Evolutionary conservation across 495 filamentous ascomycete species (phyloP).

Genomic region (Hypoxylon perforatum): DNA sequence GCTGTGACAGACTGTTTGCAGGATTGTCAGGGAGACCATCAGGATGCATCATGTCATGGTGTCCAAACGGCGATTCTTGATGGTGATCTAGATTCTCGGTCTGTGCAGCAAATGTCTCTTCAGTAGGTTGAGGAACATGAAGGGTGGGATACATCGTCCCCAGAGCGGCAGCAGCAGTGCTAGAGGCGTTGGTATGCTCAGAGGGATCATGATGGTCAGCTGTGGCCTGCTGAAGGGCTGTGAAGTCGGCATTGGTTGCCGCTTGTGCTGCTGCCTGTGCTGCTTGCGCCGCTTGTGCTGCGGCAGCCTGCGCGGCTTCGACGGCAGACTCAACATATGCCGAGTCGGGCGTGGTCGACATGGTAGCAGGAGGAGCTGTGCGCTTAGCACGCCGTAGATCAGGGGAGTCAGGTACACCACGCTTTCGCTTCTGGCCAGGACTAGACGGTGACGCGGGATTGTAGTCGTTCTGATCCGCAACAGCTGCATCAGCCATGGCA

Average conservation of each 20-base stretch:
- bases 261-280: conserved; percentile 58
- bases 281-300: conserved; percentile 54
- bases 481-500: conserved; percentile 57
- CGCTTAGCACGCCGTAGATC: conserved; percentile 59
- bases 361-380: conserved; percentile 51
- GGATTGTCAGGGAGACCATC: conserved; percentile 54
- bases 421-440: conserved; percentile 60
- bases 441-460: conserved; percentile 43
- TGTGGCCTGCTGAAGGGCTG: conserved; percentile 58
- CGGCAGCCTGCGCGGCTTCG: conserved; percentile 55
- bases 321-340: conserved; percentile 59
- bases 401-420: conserved; percentile 52
- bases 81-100: conserved; percentile 48
- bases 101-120: conserved; percentile 71
- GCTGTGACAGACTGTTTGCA: conserved; percentile 37
- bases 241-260: conserved; percentile 58
- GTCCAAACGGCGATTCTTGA: conserved; percentile 43
- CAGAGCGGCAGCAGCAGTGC: conserved; percentile 75
- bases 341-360: conserved; percentile 50
- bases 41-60: conserved; percentile 49
- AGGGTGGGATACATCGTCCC: conserved; percentile 72
- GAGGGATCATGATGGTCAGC: conserved; percentile 58
- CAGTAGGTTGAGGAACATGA: conserved; percentile 76
- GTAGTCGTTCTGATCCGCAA: conserved; percentile 53
- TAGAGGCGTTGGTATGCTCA: conserved; percentile 65